Conservation (phyloP, 768 basidiomycete genomes). For the Suillus cothurnatus region DNA sequence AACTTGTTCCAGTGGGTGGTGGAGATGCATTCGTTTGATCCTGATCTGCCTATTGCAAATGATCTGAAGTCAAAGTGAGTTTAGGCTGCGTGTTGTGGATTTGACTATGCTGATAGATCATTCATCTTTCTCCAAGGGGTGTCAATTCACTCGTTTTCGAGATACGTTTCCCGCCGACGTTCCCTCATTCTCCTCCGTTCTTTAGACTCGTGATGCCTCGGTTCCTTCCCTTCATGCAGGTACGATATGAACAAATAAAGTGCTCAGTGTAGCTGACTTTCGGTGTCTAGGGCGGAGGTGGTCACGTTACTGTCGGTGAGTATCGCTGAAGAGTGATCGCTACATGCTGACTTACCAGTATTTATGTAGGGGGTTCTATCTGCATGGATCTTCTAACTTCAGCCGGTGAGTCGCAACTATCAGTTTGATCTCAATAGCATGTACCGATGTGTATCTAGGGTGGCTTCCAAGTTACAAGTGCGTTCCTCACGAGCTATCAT, state of each 20-base stretch:
- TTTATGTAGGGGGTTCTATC: conserved; percentile 59
- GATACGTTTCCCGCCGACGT: conserved; percentile 66
- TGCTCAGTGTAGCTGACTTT: background rate
- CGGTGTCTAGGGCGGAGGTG: conserved; percentile 55
- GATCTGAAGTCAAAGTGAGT: conserved; percentile 55
- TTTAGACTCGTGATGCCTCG: conserved; percentile 76
- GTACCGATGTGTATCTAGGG: conserved; percentile 35
- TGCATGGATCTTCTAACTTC: conserved; percentile 75
- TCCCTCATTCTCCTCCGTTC: conserved; percentile 73
- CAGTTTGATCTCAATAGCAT: background rate
- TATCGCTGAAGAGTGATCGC: background rate
- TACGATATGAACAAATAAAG: conserved; percentile 11
- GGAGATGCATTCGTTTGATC: conserved; percentile 72
- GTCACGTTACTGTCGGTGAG: conserved; percentile 64
- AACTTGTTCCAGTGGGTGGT: conserved; percentile 76
- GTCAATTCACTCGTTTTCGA: conserved; percentile 73
- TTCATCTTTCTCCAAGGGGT: conserved; percentile 34
- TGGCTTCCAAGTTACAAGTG: conserved; percentile 73
- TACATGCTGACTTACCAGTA: background rate
- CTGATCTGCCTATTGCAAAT: conserved; percentile 56
- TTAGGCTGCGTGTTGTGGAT: background rate
- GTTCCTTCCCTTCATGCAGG: conserved; percentile 65
- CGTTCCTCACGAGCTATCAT: conserved; percentile 13
- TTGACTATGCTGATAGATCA: background rate
- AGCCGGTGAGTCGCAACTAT: conserved; percentile 44